Conservation (phyloP, 2,329 filamentous ascomycete genomes). For the Paracoccidioides lutzii region DNA sequence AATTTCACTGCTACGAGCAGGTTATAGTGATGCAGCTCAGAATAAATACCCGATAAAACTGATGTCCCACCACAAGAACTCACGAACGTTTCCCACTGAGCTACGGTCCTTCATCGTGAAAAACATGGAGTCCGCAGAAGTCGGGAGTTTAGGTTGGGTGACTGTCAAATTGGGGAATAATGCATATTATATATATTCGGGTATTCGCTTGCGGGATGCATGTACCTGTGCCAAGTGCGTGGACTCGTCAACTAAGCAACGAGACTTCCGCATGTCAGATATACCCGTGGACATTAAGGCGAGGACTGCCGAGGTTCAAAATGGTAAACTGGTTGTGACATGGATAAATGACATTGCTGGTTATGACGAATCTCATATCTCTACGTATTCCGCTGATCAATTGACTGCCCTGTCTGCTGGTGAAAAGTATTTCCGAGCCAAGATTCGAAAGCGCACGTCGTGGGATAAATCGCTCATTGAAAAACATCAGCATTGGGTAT, state of each 20-base stretch:
- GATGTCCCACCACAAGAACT: too few relatives aligned
- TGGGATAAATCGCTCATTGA: conserved; percentile 34
- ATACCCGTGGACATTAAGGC: conserved; percentile 40
- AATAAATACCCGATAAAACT: background rate
- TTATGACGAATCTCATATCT: conserved; percentile 31
- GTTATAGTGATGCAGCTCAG: background rate
- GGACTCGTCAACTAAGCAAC: conserved; percentile 47
- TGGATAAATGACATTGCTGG: conserved; percentile 48
- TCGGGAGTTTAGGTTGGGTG: background rate
- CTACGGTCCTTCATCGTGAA: background rate
- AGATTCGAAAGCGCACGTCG: background rate
- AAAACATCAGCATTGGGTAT: conserved; percentile 39
- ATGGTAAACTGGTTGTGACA: conserved; percentile 39
- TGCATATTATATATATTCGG: background rate
- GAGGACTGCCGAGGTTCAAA: conserved; percentile 23
- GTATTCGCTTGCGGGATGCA: conserved; percentile 37
- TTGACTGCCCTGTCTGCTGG: conserved; percentile 10
- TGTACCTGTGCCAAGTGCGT: conserved; percentile 43
- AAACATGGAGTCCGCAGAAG: background rate
- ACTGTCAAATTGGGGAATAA: too few relatives aligned
- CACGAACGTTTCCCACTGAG: too few relatives aligned
- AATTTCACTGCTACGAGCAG: background rate
- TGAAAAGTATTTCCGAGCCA: background rate
- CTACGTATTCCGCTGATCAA: conserved; percentile 16
- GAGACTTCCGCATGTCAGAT: conserved; percentile 51